Base-by-base conservation (phyloP, 495 filamentous ascomycete genomes). In the Barbatosphaeria neglecta region DNA sequence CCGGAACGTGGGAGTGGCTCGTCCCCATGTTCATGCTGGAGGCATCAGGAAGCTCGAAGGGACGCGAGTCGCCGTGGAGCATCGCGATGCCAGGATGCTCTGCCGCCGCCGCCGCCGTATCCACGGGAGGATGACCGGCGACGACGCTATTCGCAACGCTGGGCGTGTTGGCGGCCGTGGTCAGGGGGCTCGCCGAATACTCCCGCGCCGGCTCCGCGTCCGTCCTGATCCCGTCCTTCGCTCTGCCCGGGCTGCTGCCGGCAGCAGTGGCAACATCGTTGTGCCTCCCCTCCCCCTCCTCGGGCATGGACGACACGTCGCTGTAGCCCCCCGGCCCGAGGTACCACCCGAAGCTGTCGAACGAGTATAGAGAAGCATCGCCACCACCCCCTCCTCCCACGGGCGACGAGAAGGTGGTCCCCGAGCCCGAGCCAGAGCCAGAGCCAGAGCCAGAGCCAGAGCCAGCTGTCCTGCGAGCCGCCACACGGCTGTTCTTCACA, bases 291-390 rank as follows among this genome's bases (percentile, higher is more conserved):
- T 63, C 55, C 17, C 58, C 60, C 22, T 68, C 63, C 18, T 67
- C 64, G 6, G 55, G 43, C 11, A 61, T 25, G 0, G 66, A 61
- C 25, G 61, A 66, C 11, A 64, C 46, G 28, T 66, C 66, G 33
- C 51, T 61, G 41, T 64, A 63, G 17, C 49, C 47, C 0, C 64
- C 67, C 0, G 64, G 63, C 0, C 68, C 67, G 40, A 68, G 60
- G 43, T 61, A 69, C 31, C 31, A 35, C 60, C 65, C 64, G 19
- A 69, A 63, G 23, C 52, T 56, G 23, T 70, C 68, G 6, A 64
- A 66, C 48, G 69, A 64, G 42, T 67, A 58, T 54, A 60, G 69
- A 15, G 62, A 60, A 3, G 58, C 49, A 8, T 19, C 41, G 20
- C 46, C 46, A 18, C 50, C 50, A 40, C 55, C 59, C 18, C 56